Conservation (phyloP, 2,329 filamentous ascomycete species). For the Monosporascus sp. region DNA sequence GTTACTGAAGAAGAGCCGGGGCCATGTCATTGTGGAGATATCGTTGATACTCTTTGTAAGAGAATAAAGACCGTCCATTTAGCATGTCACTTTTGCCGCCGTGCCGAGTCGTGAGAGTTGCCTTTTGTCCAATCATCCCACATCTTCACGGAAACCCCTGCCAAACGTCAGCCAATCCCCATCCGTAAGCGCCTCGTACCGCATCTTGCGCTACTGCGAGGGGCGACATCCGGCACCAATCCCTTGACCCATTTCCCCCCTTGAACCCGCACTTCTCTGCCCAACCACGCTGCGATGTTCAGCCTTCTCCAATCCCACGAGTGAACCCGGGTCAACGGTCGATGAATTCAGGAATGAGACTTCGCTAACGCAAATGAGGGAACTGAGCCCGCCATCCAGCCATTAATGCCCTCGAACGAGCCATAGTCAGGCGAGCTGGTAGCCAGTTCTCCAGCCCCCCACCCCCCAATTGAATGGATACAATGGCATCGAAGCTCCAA, state of each 20-base stretch:
- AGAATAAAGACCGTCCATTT: neutral
- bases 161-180: constrained; percentile 29
- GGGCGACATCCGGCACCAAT: constrained; percentile 25
- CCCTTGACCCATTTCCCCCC: constrained; percentile 17
- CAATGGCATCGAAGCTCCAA: neutral
- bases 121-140: constrained; percentile 23
- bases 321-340: constrained; percentile 1
- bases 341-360: constrained; percentile 9
- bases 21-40: neutral
- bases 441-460: constrained; percentile 10
- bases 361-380: neutral
- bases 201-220: constrained; percentile 29
- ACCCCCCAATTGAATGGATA: constrained; percentile 2
- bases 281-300: constrained; percentile 24
- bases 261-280: constrained; percentile 17
- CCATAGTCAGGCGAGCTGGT: constrained; percentile 7
- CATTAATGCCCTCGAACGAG: constrained; percentile 4
- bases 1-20: too few species aligned
- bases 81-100: constrained; percentile 23
- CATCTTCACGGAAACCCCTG: constrained; percentile 18
- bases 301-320: constrained; percentile 10
- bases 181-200: constrained; percentile 23
- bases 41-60: neutral
- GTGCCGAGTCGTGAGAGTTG: constrained; percentile 22
- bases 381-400: constrained; percentile 7